A percentile compares a stretch with the other conserved stretches of the same genome.
Conservation (phyloP, 306 rosid species). For the Prunus mira region DNA sequence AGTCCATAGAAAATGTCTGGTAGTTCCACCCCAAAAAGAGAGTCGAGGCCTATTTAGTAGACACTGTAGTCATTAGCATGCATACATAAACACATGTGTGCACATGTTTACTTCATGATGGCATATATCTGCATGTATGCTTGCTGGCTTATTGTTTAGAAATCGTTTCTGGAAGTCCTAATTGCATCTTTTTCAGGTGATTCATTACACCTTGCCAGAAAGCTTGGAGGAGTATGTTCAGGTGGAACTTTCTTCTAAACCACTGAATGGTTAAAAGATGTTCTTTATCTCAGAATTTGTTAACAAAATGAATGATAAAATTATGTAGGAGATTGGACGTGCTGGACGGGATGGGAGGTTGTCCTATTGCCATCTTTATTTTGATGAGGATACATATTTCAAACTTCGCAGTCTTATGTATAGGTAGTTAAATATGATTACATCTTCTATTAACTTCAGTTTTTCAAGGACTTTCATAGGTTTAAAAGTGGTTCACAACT, state of each 20-base stretch:
- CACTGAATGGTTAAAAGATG: slow-evolving; percentile 6
- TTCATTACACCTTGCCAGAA: slow-evolving; percentile 92
- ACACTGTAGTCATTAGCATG: background rate
- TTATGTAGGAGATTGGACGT: slow-evolving; percentile 81
- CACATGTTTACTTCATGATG: background rate
- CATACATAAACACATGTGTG: background rate
- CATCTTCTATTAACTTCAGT: slow-evolving; percentile 15
- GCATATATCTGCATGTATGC: slow-evolving; percentile 14
- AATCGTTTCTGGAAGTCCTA: slow-evolving; percentile 9
- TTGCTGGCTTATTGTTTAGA: background rate
- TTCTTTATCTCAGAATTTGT: slow-evolving; percentile 21
- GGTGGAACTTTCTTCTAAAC: slow-evolving; percentile 40
- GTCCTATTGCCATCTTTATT: slow-evolving; percentile 82
- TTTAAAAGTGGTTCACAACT: background rate
- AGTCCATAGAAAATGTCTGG: background rate
- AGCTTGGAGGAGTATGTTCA: slow-evolving; percentile 96
- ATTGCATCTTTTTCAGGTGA: slow-evolving; percentile 57
- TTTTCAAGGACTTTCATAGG: background rate
- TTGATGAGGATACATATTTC: slow-evolving; percentile 64
- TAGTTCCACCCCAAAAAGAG: background rate
- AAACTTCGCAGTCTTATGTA: slow-evolving; percentile 88
- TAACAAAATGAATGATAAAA: slow-evolving; percentile 17
- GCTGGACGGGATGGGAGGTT: slow-evolving; percentile 92
- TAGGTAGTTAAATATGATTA: slow-evolving; percentile 44
- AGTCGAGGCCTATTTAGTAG: background rate